Evolutionary conservation across 1,284 basidiomycete genomes (phyloP).

Genomic region (Ustilago nuda): DNA sequence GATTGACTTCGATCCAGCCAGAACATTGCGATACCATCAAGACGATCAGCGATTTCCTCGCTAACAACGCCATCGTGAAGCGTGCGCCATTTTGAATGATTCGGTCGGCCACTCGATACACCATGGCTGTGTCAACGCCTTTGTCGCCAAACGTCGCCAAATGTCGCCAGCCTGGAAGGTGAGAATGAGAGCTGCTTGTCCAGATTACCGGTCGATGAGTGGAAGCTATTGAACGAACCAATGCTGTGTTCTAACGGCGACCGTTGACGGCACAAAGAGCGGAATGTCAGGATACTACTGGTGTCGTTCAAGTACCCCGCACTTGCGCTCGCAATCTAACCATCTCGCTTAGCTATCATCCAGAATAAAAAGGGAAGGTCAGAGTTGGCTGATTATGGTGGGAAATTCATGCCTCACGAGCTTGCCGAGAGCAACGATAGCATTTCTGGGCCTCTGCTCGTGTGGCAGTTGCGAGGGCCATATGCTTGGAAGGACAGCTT

Average conservation of each 20-base stretch:
- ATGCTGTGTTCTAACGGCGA: not conserved
- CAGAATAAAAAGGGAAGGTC: not conserved
- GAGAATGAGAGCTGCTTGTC: not conserved
- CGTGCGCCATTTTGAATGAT: not conserved
- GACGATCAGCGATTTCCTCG: not conserved
- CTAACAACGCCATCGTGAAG: not conserved
- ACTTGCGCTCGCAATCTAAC: not conserved
- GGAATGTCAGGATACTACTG: not conserved
- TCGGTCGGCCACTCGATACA: not conserved
- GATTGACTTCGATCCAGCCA: not conserved
- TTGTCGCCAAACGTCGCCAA: not conserved
- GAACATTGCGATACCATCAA: not conserved
- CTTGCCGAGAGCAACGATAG: not conserved
- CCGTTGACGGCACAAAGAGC: not conserved
- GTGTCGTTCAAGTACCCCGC: slow-evolving; percentile 1
- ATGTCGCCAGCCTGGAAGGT: not conserved
- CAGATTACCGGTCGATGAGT: not conserved
- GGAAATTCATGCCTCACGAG: slow-evolving; percentile 1
- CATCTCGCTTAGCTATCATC: slow-evolving; percentile 5
- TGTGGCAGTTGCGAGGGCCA: not conserved
- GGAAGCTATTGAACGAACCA: not conserved
- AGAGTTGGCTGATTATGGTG: not conserved
- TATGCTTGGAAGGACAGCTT: slow-evolving; percentile 12
- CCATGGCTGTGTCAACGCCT: not conserved
- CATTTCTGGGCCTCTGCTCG: slow-evolving; percentile 3